Percentiles rank a stretch among this genome's conserved stretches.
Conservation (phyloP, 306 rosid genomes). For the Leucaena leucocephala region DNA sequence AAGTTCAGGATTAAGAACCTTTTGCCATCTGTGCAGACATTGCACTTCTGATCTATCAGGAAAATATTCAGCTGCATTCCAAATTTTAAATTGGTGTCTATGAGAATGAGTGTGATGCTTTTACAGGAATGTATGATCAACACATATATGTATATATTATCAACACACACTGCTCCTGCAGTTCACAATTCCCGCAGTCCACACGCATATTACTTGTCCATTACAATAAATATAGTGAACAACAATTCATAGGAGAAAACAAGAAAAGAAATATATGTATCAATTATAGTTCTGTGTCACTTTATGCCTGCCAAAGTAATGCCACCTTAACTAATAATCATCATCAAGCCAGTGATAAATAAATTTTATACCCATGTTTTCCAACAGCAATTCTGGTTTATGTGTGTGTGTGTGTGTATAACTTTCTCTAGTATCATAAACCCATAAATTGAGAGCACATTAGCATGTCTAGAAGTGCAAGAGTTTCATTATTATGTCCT, state of each 20-base stretch:
- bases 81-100: slow-evolving; percentile 41
- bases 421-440: slow-evolving; percentile 14
- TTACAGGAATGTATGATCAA: slow-evolving; percentile 7
- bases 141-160: background rate
- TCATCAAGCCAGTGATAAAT: background rate
- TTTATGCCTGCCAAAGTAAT: slow-evolving; percentile 6
- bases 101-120: slow-evolving; percentile 27
- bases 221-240: slow-evolving; percentile 1
- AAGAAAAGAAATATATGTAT: background rate
- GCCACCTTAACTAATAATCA: slow-evolving; percentile 12
- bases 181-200: background rate
- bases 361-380: slow-evolving; percentile 8
- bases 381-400: background rate
- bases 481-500: slow-evolving; percentile 13
- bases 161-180: slow-evolving; percentile 21
- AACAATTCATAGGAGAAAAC: background rate
- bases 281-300: slow-evolving; percentile 8
- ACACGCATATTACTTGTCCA: background rate
- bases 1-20: slow-evolving; percentile 97
- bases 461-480: background rate
- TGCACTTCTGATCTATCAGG: slow-evolving; percentile 96
- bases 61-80: slow-evolving; percentile 84
- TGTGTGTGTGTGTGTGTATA: background rate
- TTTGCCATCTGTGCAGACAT: slow-evolving; percentile 99
- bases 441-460: slow-evolving; percentile 8